Conservation (phyloP, 140 eudicot species). For the Erigeron philadelphicus region DNA sequence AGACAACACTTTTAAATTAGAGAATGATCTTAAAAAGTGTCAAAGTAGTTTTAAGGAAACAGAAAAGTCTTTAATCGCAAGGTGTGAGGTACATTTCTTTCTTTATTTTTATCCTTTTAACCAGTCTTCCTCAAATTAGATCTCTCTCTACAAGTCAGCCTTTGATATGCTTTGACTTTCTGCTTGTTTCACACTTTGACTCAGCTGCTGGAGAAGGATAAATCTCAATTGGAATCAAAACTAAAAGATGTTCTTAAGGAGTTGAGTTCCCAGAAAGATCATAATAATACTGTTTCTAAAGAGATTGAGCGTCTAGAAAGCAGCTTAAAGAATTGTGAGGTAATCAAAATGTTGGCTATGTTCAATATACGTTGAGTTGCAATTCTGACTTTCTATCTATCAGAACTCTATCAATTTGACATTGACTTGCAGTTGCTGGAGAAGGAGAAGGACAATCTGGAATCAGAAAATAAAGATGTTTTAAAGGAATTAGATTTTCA, state of each 20-base stretch:
- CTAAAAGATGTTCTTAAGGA: slow-evolving; percentile 49
- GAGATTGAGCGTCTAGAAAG: slow-evolving; percentile 54
- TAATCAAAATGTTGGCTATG: slow-evolving; percentile 23
- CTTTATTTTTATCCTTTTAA: slow-evolving; percentile 8
- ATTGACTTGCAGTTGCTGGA: slow-evolving; percentile 50
- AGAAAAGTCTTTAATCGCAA: slow-evolving; percentile 53
- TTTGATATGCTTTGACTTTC: slow-evolving; percentile 18
- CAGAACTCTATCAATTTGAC: slow-evolving; percentile 17
- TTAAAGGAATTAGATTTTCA: slow-evolving; percentile 42
- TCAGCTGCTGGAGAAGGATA: slow-evolving; percentile 72
- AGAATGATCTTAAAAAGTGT: slow-evolving; percentile 54
- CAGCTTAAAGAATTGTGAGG: slow-evolving; percentile 52
- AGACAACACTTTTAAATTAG: slow-evolving; percentile 45
- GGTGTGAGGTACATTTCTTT: slow-evolving; percentile 72
- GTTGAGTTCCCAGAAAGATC: slow-evolving; percentile 49
- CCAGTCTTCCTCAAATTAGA: slow-evolving; percentile 4
- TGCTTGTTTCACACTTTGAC: slow-evolving; percentile 19
- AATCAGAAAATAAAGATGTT: slow-evolving; percentile 49
- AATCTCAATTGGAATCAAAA: slow-evolving; percentile 45
- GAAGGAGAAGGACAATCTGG: slow-evolving; percentile 60
- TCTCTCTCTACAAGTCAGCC: slow-evolving; percentile 8
- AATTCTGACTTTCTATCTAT: slow-evolving; percentile 18
- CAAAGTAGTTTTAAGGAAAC: slow-evolving; percentile 54
- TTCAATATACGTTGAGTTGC: slow-evolving; percentile 1
- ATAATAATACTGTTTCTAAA: slow-evolving; percentile 38